Evolutionary conservation across 140 eudicot genomes (phyloP).

Genomic region (Flaveria floridana): DNA sequence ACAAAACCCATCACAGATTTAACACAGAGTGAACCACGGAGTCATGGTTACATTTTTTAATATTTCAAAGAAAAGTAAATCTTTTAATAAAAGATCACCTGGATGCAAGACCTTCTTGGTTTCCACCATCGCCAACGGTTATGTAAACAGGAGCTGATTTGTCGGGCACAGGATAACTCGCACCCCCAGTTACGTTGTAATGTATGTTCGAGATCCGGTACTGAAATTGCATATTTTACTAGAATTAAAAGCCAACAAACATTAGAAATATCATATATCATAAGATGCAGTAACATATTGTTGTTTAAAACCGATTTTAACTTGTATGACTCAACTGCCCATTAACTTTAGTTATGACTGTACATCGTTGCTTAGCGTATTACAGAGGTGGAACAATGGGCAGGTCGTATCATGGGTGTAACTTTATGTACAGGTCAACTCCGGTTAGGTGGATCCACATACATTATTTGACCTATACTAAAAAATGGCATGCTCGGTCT

Average conservation of each 20-base stretch:
- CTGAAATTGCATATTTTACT: conserved; percentile 37
- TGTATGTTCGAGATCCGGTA: conserved; percentile 72
- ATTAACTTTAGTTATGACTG: neutral
- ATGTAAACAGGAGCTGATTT: conserved; percentile 84
- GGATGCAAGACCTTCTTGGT: conserved; percentile 90
- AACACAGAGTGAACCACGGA: neutral
- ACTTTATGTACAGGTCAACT: neutral
- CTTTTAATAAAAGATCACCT: conserved; percentile 37
- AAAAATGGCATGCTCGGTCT: neutral
- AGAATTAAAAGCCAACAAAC: neutral
- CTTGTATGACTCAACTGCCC: neutral
- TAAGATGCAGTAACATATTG: neutral
- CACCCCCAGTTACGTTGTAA: conserved; percentile 45
- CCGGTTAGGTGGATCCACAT: neutral
- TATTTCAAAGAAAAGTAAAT: neutral
- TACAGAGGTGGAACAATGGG: neutral
- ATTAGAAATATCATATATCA: neutral
- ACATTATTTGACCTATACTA: neutral
- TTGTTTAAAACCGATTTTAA: conserved; percentile 1
- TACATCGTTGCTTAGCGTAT: neutral
- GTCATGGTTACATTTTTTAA: neutral
- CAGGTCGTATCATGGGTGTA: neutral
- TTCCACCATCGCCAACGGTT: conserved; percentile 96
- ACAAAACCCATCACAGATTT: conserved; percentile 22
- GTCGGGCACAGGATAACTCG: conserved; percentile 57